Evolutionary conservation across 1,139 yeast species (phyloP), one percentile per base, ranked within the genome.

Genomic region (Taphrina flavorubra): DNA sequence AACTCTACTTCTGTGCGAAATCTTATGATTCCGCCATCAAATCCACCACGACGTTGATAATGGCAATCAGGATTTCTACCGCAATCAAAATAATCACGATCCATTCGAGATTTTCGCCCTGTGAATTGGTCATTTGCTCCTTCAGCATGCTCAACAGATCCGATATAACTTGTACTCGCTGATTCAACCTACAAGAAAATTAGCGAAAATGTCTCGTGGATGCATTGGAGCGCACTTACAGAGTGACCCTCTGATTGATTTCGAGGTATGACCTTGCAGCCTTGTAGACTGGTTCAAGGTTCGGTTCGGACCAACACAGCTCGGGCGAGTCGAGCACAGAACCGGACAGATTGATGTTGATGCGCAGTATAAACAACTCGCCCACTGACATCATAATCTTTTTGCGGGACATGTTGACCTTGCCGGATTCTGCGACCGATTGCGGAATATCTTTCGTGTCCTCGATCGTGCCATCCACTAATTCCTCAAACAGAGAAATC

Each of bases 271-370:
- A 97, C 76, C 98, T 85, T 1, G 96, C 90, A 0, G 98, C 97
- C 77, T 92, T 97, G 78, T 94, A 94, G 69, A 92, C 92, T 0
- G 99, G 99, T 77, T 94, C 98, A 70, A 94, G 81, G 75, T 92
- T 97, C 0, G 99, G 99, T 76, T 94, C 98, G 0, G 97, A 87
- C 99, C 99, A 94, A 97, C 94, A 92, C 70, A 94, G 85, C 77
- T 94, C 98, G 0, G 99, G 99, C 0, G 97, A 90, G 77, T 94
- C 99, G 72, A 94, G 81, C 31, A 94, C 95, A 1, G 97, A 91
- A 0, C 98, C 98, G 79, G 94, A 98, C 71, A 94, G 81, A 76
- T 94, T 94, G 67, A 71, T 75, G 77, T 89, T 91, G 70, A 94
- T 94, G 71, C 99, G 82, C 73, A 94, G 81, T 70, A 94, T 94